Base-by-base conservation (phyloP, 352 stramenopile genomes). In the Phytopythium litorale region DNA sequence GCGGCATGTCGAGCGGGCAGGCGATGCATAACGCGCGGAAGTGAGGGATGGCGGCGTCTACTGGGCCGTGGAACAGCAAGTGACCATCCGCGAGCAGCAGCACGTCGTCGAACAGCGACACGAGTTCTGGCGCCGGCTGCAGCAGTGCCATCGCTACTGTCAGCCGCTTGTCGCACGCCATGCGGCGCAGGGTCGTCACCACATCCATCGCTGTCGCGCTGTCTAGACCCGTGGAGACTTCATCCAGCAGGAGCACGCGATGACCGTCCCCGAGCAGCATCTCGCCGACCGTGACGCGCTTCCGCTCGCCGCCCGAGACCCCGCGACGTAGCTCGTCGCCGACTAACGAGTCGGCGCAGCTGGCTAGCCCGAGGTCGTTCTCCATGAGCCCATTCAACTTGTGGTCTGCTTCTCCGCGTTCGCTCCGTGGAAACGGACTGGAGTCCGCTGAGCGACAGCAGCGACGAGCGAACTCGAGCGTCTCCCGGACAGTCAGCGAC, bases 91-190 rank as follows among this genome's bases (percentile, higher is more conserved):
- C 79, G 12, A 98, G 49, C 8, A 88, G 54, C 23, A 88, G 52
- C 21, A 88, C 66, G 45, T 84, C 86, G 67, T 99, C 96, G 68
- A 99, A 98, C 25, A 98, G 72, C 52, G 89, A 84, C 16, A 98
- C 91, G 8, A 97, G 92, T 70, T 99, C 96, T 0, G 96, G 95
- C 11, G 81, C 81, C 3, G 81, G 81, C 59, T 91, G 81, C 30
- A 87, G 63, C 19, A 88, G 65, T 7, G 77, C 72, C 21, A 84
- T 60, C 18, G 76, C 54, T 25, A 65, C 65, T 6, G 76, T 73
- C 38, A 56, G 84, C 50, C 43, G 60, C 40, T 66, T 69, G 16
- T 72, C 63, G 67, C 84, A 37, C 70, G 77, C 53, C 73, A 73
- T 54, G 76, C n/a, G 69, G 1, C 67, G 62, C 37, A 76, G 50